Evolutionary conservation across 2,329 filamentous ascomycete genomes (phyloP).

Genomic region (Penicillium sp.): DNA sequence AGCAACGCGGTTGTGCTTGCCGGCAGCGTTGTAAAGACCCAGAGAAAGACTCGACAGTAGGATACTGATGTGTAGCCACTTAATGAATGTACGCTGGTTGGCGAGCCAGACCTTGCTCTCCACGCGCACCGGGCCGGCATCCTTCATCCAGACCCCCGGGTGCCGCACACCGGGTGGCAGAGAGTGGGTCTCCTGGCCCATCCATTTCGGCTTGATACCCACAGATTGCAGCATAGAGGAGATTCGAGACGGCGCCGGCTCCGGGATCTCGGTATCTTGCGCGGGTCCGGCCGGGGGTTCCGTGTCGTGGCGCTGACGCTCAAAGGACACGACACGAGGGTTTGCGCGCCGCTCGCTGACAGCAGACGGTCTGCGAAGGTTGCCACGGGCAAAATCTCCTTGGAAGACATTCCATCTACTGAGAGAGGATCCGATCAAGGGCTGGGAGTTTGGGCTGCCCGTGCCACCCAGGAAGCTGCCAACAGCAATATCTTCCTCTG

Average conservation of each 20-base stretch:
- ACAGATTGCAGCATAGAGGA: conserved; percentile 77
- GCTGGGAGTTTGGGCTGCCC: conserved; percentile 28
- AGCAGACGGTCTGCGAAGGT: not conserved
- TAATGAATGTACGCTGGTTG: conserved; percentile 96
- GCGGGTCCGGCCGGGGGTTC: conserved; percentile 14
- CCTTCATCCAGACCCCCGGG: conserved; percentile 88
- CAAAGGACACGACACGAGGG: conserved; percentile 41
- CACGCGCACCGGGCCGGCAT: conserved; percentile 84
- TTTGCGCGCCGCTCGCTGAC: conserved; percentile 22
- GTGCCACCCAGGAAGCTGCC: conserved; percentile 74
- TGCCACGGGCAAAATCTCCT: conserved; percentile 26
- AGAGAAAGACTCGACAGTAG: conserved; percentile 81
- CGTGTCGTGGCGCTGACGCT: conserved; percentile 22
- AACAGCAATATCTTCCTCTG: conserved; percentile 83
- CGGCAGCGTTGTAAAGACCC: conserved; percentile 84
- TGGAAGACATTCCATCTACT: conserved; percentile 15
- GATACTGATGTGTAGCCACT: conserved; percentile 95
- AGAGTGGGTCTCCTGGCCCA: conserved; percentile 50
- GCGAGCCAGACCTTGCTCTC: conserved; percentile 99
- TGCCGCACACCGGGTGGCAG: conserved; percentile 86
- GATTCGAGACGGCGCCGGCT: conserved; percentile 55
- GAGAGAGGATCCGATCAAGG: conserved; percentile 36
- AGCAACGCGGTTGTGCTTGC: conserved; percentile 69
- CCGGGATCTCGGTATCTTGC: conserved; percentile 30
- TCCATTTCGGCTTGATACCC: conserved; percentile 70